These are phyloP conservation scores for Fraxinus dipetala DNA, from an alignment of 305 asterid genomes.

Conservation along the genomic window DNA sequence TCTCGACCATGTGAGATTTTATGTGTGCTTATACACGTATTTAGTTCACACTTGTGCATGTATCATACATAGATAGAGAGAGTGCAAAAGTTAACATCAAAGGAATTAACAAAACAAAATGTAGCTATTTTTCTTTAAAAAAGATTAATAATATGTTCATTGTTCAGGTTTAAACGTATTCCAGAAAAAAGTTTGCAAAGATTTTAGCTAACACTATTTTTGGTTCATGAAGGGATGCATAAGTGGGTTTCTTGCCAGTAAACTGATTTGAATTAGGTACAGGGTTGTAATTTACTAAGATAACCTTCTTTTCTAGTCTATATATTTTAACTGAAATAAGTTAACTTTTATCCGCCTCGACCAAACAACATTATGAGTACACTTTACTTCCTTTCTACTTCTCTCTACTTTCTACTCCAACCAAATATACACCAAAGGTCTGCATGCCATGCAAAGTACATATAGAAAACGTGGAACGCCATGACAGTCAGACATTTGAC, in stretches of 20 bases:
- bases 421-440: not conserved
- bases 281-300: not conserved
- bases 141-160: not conserved
- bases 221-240: not conserved
- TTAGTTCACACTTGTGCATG: not conserved
- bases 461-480: not conserved
- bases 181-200: not conserved
- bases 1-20: not conserved
- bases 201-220: not conserved
- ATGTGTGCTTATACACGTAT: not conserved
- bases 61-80: not conserved
- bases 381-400: not conserved
- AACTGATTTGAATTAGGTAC: not conserved
- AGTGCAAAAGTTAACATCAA: not conserved
- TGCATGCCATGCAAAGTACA: not conserved
- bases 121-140: not conserved
- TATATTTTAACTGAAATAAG: not conserved
- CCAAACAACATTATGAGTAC: not conserved
- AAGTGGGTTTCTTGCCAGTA: not conserved
- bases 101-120: not conserved
- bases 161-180: not conserved
- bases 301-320: not conserved
- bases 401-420: conserved; percentile 2
- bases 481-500: not conserved
- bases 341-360: not conserved